Base-by-base conservation (phyloP, 805 yeast genomes). In the Wickerhamomyces tratensis region DNA sequence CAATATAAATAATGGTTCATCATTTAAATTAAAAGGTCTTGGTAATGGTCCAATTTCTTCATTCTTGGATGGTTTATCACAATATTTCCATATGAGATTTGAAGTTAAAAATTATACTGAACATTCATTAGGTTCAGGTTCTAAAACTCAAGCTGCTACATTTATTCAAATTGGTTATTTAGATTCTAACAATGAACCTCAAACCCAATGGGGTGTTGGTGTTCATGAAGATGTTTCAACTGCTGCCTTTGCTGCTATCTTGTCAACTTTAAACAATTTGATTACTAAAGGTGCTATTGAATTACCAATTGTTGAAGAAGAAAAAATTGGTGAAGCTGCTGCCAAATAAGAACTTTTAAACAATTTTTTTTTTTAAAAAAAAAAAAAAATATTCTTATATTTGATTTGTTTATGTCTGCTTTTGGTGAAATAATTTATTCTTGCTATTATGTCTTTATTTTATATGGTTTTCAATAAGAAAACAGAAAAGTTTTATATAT, bases 151-250 rank as follows among this genome's bases (percentile, higher is more conserved):
- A 61, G 91, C 89, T 51, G 89, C 86, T 38, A 75, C 89, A 9
- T 82, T 74, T 61, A 79, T 89, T 45, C 82, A 76, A 52, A 56
- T 74, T 41, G 60, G 76, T 49, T 75, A 73, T 60, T 56, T 69
- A 33, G 65, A 68, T 37, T 62, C 61, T 38, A 67, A 65, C 42
- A 62, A 65, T 39, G 68, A 69, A 48, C 55, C 65, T 55, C 52
- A 63, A 39, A 55, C 63, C 46, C 62, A 62, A 53, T 89, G 96
- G 96, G 97, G 97, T 65, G 89, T 89, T 45, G 97, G 96, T 57
- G 78, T 87, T 47, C 82, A 86, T 59, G 91, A 81, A 63, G 95
- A 89, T 64, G 93, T 86, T 42, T 82, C 95, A 26, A 82, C 81
- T 56, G 93, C 96, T 39, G 80, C 95, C 6, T 75, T 86, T 54